phyloP scores from a whole-genome alignment of 2,329 filamentous ascomycete genomes.

The Fusarium sororula region DNA sequence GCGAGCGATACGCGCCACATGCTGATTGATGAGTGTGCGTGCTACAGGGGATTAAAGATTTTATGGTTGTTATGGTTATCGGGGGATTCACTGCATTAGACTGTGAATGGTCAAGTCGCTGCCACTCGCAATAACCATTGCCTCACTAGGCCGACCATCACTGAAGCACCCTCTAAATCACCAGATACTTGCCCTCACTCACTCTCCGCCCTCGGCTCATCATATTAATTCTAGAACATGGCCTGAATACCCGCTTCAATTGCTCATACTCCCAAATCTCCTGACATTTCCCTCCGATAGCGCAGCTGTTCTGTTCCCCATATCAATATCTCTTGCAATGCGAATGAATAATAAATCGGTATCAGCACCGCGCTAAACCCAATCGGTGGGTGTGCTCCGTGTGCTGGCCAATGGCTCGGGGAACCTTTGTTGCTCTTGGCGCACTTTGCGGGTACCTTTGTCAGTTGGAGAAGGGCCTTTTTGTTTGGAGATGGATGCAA shows the following conservation, averaged over 20 bases:
- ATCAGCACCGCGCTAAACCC: neutral
- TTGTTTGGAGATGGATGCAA: neutral
- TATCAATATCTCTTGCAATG: neutral
- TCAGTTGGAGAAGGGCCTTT: constrained; percentile 26
- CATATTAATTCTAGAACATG: neutral
- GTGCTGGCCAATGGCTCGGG: constrained; percentile 1
- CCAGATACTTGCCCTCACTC: neutral
- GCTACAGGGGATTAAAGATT: neutral
- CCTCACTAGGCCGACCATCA: neutral
- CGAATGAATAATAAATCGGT: neutral
- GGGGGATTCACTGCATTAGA: constrained; percentile 3
- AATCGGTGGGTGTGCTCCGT: neutral
- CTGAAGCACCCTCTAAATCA: neutral
- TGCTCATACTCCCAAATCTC: neutral
- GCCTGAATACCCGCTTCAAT: neutral
- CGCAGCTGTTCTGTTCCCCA: neutral
- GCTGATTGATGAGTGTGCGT: neutral
- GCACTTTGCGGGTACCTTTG: constrained; percentile 24
- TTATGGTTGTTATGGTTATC: constrained; percentile 6
- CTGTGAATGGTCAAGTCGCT: neutral
- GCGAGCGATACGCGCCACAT: constrained; percentile 14
- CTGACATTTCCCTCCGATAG: neutral
- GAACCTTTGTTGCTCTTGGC: constrained; percentile 36
- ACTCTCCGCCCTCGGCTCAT: no score
- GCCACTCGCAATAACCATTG: neutral